These are phyloP conservation scores for Boletus vermiculosoides DNA, from an alignment of 768 basidiomycete species.

Conservation along the genomic window DNA sequence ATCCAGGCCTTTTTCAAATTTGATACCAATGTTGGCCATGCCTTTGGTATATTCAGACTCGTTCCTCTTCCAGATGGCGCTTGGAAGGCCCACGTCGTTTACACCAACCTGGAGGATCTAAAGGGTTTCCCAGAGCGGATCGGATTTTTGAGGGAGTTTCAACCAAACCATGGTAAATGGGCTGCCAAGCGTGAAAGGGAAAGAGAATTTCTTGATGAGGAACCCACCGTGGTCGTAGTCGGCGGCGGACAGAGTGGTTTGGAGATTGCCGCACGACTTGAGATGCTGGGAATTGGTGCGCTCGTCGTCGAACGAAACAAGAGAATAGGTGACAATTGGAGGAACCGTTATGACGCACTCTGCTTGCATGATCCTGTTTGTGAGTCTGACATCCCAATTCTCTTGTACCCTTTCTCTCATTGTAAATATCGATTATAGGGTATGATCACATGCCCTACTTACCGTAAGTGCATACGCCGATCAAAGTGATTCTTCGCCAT, in stretches of 20 bases:
- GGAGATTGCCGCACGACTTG: slow-evolving; percentile 54
- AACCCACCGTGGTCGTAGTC: slow-evolving; percentile 53
- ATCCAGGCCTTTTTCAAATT: slow-evolving; percentile 47
- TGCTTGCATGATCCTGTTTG: slow-evolving; percentile 36
- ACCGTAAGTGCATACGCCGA: slow-evolving; percentile 38
- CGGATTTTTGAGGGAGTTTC: slow-evolving; percentile 44
- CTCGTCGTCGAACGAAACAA: slow-evolving; percentile 27
- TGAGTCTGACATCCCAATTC: slow-evolving; percentile 8
- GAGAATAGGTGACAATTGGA: slow-evolving; percentile 34
- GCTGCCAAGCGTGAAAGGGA: slow-evolving; percentile 28
- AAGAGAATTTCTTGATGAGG: slow-evolving; percentile 34
- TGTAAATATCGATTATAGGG: slow-evolving; percentile 26
- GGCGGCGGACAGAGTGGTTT: slow-evolving; percentile 56
- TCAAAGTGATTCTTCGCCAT: background rate
- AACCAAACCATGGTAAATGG: slow-evolving; percentile 38
- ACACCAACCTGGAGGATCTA: slow-evolving; percentile 52
- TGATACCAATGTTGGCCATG: slow-evolving; percentile 39
- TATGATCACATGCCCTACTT: slow-evolving; percentile 53
- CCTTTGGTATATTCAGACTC: slow-evolving; percentile 45
- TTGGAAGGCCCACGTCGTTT: slow-evolving; percentile 50
- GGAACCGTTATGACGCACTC: slow-evolving; percentile 27
- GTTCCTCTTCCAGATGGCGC: slow-evolving; percentile 41
- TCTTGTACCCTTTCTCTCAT: background rate
- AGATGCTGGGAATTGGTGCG: slow-evolving; percentile 22
- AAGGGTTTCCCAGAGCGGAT: slow-evolving; percentile 43